Conservation (phyloP, 139 green algal genomes). For the Dunaliella sp. region DNA sequence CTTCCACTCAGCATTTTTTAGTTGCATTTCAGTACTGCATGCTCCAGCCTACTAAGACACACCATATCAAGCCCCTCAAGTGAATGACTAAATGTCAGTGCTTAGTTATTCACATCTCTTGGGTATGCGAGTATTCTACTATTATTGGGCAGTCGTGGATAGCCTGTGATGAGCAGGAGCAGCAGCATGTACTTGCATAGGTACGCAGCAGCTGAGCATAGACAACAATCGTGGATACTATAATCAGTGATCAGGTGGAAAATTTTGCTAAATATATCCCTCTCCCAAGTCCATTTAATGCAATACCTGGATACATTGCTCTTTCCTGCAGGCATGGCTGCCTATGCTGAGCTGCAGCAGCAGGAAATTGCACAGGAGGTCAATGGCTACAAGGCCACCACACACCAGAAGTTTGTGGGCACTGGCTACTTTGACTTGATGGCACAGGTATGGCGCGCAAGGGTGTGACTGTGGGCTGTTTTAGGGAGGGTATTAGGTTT, state of each 20-base stretch:
- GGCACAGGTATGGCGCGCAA: slow-evolving; percentile 11
- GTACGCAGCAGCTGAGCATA: not conserved
- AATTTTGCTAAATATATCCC: too few species aligned
- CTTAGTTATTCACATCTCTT: too few species aligned
- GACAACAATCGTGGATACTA: not conserved
- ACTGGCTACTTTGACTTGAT: slow-evolving; percentile 79
- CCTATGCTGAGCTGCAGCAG: slow-evolving; percentile 78
- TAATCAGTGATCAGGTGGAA: too few species aligned
- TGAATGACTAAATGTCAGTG: too few species aligned
- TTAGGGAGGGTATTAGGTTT: not conserved
- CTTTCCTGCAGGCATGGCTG: slow-evolving; percentile 62
- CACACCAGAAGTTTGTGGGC: slow-evolving; percentile 62
- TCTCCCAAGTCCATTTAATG: not conserved
- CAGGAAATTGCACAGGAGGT: slow-evolving; percentile 70
- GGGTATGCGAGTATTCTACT: too few species aligned
- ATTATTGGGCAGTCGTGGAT: too few species aligned
- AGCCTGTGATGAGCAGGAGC: too few species aligned
- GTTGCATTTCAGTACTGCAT: too few species aligned
- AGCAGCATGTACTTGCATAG: not conserved
- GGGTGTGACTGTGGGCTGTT: not conserved
- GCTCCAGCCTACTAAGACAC: too few species aligned
- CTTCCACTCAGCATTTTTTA: too few species aligned
- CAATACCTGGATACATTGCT: too few species aligned
- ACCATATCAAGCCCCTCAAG: too few species aligned
- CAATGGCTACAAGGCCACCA: slow-evolving; percentile 45